Evolutionary conservation across 306 rosid genomes (phyloP).

Genomic region (Psophocarpus tetragonolobus): DNA sequence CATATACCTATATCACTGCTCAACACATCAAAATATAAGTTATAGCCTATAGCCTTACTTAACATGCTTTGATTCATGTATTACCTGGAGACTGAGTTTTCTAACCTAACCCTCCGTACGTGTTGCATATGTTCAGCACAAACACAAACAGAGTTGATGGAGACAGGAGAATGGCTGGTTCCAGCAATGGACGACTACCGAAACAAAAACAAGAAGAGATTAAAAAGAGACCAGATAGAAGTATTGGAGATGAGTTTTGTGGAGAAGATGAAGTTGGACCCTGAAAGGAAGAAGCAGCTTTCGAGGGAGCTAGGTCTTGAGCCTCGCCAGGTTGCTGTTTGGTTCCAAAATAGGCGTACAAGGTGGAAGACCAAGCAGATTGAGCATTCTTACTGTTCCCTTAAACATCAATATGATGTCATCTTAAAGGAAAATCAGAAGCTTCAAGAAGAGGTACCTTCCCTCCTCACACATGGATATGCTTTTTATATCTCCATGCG

Average conservation of each 20-base stretch:
- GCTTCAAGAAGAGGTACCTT: constrained; percentile 78
- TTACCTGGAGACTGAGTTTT: too few relatives aligned
- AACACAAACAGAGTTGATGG: too few relatives aligned
- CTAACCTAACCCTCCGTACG: neutral
- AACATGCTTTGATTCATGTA: neutral
- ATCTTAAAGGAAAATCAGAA: constrained; percentile 65
- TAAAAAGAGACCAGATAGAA: constrained; percentile 66
- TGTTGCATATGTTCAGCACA: constrained; percentile 37
- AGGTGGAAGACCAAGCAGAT: constrained; percentile 91
- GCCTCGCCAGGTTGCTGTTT: constrained; percentile 88
- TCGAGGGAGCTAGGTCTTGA: constrained; percentile 77
- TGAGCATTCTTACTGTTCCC: constrained; percentile 63
- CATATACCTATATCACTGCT: too few relatives aligned
- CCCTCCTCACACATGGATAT: neutral
- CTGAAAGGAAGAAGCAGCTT: constrained; percentile 81
- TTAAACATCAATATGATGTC: constrained; percentile 68
- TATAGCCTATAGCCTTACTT: neutral
- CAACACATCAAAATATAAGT: neutral
- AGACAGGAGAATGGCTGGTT: constrained; percentile 26
- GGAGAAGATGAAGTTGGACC: constrained; percentile 84
- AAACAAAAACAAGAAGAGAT: constrained; percentile 56
- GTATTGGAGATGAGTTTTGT: constrained; percentile 75
- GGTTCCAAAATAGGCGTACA: constrained; percentile 95
- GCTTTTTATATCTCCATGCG: neutral
- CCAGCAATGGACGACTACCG: constrained; percentile 51